Conservation (phyloP, 192 early-diverging fungal genomes). For the Coemansia erecta region DNA sequence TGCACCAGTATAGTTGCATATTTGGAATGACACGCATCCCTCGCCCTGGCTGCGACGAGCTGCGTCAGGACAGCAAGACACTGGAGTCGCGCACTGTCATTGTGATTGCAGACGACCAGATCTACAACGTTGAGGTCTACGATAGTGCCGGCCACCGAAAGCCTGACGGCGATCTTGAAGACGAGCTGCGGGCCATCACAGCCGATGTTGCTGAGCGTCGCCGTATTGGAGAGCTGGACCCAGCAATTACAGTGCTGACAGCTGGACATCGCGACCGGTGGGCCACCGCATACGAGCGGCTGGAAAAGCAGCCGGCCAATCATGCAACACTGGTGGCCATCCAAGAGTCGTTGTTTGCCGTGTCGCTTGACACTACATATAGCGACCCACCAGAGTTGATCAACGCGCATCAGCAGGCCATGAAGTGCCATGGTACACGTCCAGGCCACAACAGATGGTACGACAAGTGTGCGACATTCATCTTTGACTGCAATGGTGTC, state of each 20-base stretch:
- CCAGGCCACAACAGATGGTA: constrained; percentile 88
- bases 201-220: constrained; percentile 49
- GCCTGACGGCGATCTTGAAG: constrained; percentile 68
- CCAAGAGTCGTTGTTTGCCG: constrained; percentile 71
- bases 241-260: constrained; percentile 67
- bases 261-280: constrained; percentile 82
- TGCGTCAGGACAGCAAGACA: constrained; percentile 34
- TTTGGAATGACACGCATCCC: constrained; percentile 86
- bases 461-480: constrained; percentile 73
- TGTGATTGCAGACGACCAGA: constrained; percentile 72
- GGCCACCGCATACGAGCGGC: constrained; percentile 66
- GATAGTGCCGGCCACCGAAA: constrained; percentile 56
- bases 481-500: constrained; percentile 73
- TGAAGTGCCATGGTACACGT: constrained; percentile 32
- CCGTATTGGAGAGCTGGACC: constrained; percentile 37
- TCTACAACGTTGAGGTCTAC: constrained; percentile 71
- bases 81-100: constrained; percentile 56
- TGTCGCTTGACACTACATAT: constrained; percentile 72
- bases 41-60: constrained; percentile 67
- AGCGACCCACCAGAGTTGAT: constrained; percentile 35
- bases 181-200: constrained; percentile 60
- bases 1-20: constrained; percentile 80
- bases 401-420: constrained; percentile 27
- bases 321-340: constrained; percentile 59
- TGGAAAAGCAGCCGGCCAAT: constrained; percentile 63